Evolutionary conservation across 2,329 filamentous ascomycete genomes (phyloP), one percentile per base, ranked within the genome.

Genomic region (Apiospora pterosperma): DNA sequence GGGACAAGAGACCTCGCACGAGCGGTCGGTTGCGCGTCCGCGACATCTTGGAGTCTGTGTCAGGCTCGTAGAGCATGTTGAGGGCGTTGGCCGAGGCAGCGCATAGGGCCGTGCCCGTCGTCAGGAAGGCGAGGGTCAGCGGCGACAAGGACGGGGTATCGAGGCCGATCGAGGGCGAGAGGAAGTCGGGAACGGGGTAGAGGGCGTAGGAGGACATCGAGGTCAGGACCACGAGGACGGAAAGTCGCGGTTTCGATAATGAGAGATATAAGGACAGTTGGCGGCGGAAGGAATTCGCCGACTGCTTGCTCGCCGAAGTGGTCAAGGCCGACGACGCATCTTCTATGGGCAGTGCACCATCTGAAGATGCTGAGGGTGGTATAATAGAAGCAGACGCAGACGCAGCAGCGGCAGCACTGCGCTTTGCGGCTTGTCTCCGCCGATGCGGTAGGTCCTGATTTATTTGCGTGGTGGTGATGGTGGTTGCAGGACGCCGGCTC

Each of bases 61-160:
- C 84, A 11, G 90, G 92, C 78, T 99, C 96, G 78, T 97, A 93
- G 65, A 97, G 88, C 96, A 99, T 99, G 78, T 99, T 99, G 69
- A 98, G 84, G 1, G 96, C 88, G 76, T 99, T 99, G 52, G 96
- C 96, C 65, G 91, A 92, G 52, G 94, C 93, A n/a, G 88, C 92
- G 76, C 92, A 96, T 23, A 97, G 84, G 5, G 94, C 89, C 0
- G 96, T 98, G 66, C 96, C 95, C 4, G 88, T 88, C 0, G 95
- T 97, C 62, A 99, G 88, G 81, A 97, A 98, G 62, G 96, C 84
- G 21, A 98, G 89, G 10, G 96, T 99, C 63, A 98, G 83, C 2
- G 96, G 93, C 67, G 92, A 96, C 55, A 97, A 86, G 21, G 93
- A 96, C 1, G 96, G 93, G 6, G 90, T 91, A 59, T 84, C 83